These are phyloP conservation scores for Pyronema omphalodes DNA, from an alignment of 495 filamentous ascomycete species.

Conservation along the genomic window DNA sequence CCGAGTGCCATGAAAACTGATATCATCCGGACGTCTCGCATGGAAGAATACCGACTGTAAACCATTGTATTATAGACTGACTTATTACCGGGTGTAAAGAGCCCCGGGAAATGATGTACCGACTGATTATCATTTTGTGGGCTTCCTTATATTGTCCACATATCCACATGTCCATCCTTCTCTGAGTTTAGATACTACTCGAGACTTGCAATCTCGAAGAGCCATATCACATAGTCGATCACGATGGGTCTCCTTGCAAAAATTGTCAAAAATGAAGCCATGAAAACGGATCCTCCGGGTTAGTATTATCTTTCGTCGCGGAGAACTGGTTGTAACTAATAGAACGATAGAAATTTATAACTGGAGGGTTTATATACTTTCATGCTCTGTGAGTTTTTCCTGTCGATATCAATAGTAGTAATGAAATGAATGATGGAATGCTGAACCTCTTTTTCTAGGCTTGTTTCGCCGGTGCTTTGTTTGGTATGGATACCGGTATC, in stretches of 20 bases:
- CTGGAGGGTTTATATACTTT: conserved; percentile 53
- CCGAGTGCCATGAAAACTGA: too few relatives aligned
- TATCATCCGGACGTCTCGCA: too few relatives aligned
- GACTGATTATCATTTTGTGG: too few relatives aligned
- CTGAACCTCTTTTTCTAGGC: conserved; percentile 29
- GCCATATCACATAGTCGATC: neutral
- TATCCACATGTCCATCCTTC: too few relatives aligned
- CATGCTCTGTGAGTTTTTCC: conserved; percentile 39
- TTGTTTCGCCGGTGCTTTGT: conserved; percentile 62
- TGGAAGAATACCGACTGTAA: too few relatives aligned
- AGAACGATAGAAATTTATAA: conserved; percentile 45
- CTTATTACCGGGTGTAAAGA: too few relatives aligned
- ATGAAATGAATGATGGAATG: neutral
- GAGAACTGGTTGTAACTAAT: neutral
- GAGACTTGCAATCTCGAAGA: too few relatives aligned
- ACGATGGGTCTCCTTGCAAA: conserved; percentile 35
- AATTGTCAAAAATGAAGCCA: conserved; percentile 63
- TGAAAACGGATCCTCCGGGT: conserved; percentile 45
- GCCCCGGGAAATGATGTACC: too few relatives aligned
- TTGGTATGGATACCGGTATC: conserved; percentile 46
- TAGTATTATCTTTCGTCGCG: neutral
- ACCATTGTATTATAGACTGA: too few relatives aligned
- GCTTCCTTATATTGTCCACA: too few relatives aligned
- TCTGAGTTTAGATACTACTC: too few relatives aligned
- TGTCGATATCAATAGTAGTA: neutral